phyloP scores from a whole-genome alignment of 768 basidiomycete species.

The Rhizopogon vulgaris region DNA sequence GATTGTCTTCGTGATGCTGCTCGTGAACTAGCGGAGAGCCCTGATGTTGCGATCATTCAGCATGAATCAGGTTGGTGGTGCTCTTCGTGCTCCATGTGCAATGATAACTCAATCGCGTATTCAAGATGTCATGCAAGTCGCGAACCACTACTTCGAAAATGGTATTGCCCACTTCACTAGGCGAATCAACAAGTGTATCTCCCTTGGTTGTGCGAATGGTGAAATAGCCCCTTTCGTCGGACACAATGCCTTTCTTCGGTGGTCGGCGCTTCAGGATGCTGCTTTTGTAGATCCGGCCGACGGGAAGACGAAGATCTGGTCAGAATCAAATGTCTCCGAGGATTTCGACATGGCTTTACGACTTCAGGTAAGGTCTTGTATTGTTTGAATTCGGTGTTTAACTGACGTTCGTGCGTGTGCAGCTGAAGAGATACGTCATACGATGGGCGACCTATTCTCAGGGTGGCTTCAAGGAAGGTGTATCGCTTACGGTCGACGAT shows the following conservation, averaged over 20 bases:
- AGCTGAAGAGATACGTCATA: slow-evolving; percentile 1
- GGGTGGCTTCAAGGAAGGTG: slow-evolving; percentile 83
- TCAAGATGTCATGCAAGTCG: slow-evolving; percentile 78
- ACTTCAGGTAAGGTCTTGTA: slow-evolving; percentile 30
- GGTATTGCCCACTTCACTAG: slow-evolving; percentile 81
- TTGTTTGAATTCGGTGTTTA: slow-evolving; percentile 36
- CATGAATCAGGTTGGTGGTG: slow-evolving; percentile 58
- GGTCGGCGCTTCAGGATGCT: slow-evolving; percentile 80
- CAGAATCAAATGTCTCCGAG: slow-evolving; percentile 77
- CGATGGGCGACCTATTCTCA: slow-evolving; percentile 69
- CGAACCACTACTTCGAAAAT: slow-evolving; percentile 80
- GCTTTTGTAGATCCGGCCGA: slow-evolving; percentile 62
- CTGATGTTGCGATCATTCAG: slow-evolving; percentile 82
- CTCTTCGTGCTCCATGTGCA: slow-evolving; percentile 6
- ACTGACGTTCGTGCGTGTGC: background rate
- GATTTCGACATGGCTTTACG: slow-evolving; percentile 80
- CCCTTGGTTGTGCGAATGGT: slow-evolving; percentile 67
- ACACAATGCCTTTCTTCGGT: slow-evolving; percentile 79
- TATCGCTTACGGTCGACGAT: slow-evolving; percentile 77
- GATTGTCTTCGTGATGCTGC: slow-evolving; percentile 87
- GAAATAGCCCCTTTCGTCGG: slow-evolving; percentile 70
- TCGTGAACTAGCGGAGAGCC: slow-evolving; percentile 68
- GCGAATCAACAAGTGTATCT: slow-evolving; percentile 73
- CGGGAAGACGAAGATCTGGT: slow-evolving; percentile 71
- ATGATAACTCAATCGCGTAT: background rate